phyloP scores from a whole-genome alignment of 495 filamentous ascomycete genomes.

The Schizothecium vesticola region DNA sequence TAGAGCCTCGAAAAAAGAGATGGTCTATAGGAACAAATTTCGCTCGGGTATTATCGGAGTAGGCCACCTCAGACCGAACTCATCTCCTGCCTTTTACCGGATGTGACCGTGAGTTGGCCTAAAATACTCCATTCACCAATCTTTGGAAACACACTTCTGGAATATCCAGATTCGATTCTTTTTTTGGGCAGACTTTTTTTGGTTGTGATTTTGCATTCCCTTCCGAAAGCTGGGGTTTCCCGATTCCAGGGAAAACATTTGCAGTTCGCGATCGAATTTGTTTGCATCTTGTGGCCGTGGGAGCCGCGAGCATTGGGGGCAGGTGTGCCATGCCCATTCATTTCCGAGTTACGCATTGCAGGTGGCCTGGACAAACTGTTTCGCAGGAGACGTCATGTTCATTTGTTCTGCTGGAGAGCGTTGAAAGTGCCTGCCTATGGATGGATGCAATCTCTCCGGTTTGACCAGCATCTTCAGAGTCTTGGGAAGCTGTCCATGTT shows the following conservation, averaged over 20 bases:
- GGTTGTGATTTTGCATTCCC: conserved; percentile 2
- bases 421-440: too few relatives aligned
- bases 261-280: neutral
- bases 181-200: conserved; percentile 22
- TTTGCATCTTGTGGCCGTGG: neutral
- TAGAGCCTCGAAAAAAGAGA: neutral
- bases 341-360: too few relatives aligned
- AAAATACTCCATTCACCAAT: conserved; percentile 33
- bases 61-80: conserved; percentile 35
- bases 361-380: too few relatives aligned
- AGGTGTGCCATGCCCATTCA: neutral
- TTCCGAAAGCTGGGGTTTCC: neutral
- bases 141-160: conserved; percentile 33
- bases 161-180: conserved; percentile 30
- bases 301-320: neutral
- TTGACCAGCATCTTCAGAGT: neutral
- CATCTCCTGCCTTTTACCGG: conserved; percentile 40
- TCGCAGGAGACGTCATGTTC: too few relatives aligned
- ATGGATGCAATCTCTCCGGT: neutral
- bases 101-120: conserved; percentile 38
- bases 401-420: too few relatives aligned
- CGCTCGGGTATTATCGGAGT: conserved; percentile 10
- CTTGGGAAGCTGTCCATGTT: neutral
- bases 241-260: neutral
- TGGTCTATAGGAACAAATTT: conserved; percentile 16